phyloP scores from a whole-genome alignment of 192 early-diverging fungal species.

The Mortierella alpina region DNA sequence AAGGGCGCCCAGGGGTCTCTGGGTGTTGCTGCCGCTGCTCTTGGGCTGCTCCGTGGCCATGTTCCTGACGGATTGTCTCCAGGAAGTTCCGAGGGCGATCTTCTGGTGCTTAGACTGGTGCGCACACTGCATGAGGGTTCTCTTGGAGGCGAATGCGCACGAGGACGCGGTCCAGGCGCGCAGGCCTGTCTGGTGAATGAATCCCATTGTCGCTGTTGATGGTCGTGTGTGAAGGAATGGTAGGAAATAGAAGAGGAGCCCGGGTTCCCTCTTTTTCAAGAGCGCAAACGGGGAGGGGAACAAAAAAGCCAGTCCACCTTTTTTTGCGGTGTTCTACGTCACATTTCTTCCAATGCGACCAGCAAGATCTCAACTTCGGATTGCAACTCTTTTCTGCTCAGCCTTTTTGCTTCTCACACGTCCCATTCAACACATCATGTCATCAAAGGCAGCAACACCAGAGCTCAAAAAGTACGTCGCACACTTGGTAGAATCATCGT shows the following conservation, averaged over 20 bases:
- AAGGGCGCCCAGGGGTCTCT: conserved; percentile 28
- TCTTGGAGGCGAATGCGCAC: conserved; percentile 15
- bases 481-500: too few relatives aligned
- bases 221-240: neutral
- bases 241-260: neutral
- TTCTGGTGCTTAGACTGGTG: conserved; percentile 1
- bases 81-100: neutral
- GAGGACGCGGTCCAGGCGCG: conserved; percentile 28
- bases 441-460: conserved; percentile 48
- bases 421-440: conserved; percentile 14
- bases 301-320: neutral
- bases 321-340: too few relatives aligned
- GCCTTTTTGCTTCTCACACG: neutral
- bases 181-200: conserved; percentile 18
- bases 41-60: conserved; percentile 38
- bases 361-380: neutral
- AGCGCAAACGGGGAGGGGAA: too few relatives aligned
- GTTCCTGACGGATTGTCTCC: conserved; percentile 20
- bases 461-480: conserved; percentile 46
- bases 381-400: neutral
- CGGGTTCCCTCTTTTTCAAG: too few relatives aligned
- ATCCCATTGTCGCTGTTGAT: conserved; percentile 10
- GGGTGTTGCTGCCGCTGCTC: conserved; percentile 3
- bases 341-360: too few relatives aligned
- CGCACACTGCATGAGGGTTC: neutral